A percentile compares a stretch with the other conserved stretches of the same genome.
phyloP scores from a whole-genome alignment of 352 stramenopile species.

The Phytophthora citricola region DNA sequence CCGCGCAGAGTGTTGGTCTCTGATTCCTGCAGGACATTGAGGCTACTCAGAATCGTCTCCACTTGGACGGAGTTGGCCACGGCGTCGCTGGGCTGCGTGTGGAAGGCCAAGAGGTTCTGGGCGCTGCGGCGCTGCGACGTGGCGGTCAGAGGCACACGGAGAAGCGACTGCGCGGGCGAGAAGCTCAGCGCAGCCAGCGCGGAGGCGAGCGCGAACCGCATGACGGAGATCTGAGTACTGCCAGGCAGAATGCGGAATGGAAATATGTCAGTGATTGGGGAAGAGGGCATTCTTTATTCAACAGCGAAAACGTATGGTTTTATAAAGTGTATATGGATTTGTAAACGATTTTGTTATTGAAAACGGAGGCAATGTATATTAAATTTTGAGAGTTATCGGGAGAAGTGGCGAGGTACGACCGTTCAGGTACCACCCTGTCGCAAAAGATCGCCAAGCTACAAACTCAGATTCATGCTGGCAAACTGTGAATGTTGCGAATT shows the following conservation, averaged over 20 bases:
- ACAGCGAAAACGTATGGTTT: no score
- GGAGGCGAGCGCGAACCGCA: not conserved
- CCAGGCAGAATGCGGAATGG: conserved; percentile 25
- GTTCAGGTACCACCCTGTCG: conserved; percentile 5
- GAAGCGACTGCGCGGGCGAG: conserved; percentile 14
- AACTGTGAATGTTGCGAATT: no score
- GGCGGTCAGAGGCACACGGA: conserved; percentile 53
- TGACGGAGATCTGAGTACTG: not conserved
- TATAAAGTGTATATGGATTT: no score
- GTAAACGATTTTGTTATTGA: no score
- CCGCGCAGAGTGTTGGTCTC: conserved; percentile 2
- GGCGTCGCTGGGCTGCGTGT: conserved; percentile 33
- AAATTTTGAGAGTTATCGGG: not conserved
- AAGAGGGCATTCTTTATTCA: not conserved
- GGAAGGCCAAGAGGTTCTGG: conserved; percentile 44
- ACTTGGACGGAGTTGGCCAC: conserved; percentile 3
- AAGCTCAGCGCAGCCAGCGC: conserved; percentile 18
- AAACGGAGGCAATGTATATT: no score
- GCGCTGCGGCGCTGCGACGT: conserved; percentile 35
- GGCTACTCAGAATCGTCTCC: conserved; percentile 19
- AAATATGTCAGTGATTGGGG: conserved; percentile 1
- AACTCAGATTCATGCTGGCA: conserved; percentile 13
- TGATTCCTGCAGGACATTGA: conserved; percentile 27
- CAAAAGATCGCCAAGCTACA: conserved; percentile 21
- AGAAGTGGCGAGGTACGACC: not conserved